A percentile compares a stretch with the other conserved stretches of the same genome.
These are phyloP conservation scores for Nemania sp. DNA, from an alignment of 2,329 filamentous ascomycete species.

Conservation along the genomic window DNA sequence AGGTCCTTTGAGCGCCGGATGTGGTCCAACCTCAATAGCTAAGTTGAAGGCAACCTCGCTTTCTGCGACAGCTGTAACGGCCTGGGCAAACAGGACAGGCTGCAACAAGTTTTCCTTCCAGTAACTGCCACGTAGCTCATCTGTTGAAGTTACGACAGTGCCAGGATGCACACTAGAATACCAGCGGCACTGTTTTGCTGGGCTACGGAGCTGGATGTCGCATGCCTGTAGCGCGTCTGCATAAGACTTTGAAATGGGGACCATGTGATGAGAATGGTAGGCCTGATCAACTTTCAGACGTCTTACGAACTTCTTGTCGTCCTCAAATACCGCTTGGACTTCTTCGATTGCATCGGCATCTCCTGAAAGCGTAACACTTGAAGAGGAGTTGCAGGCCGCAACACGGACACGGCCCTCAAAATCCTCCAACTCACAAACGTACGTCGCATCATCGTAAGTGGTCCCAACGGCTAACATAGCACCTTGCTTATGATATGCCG, in stretches of 20 bases:
- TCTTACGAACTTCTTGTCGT: not conserved
- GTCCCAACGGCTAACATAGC: slow-evolving; percentile 55
- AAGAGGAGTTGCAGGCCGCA: slow-evolving; percentile 43
- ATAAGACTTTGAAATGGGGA: slow-evolving; percentile 9
- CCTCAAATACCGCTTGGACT: slow-evolving; percentile 26
- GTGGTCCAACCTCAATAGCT: no score
- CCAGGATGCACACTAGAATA: no score
- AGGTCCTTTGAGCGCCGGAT: no score
- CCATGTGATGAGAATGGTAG: slow-evolving; percentile 19
- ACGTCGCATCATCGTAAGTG: slow-evolving; percentile 28
- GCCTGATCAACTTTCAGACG: not conserved
- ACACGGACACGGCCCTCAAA: slow-evolving; percentile 38
- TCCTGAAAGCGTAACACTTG: slow-evolving; percentile 43
- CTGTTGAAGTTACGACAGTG: no score
- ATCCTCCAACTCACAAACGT: slow-evolving; percentile 22
- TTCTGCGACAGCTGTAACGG: no score
- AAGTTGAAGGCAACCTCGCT: no score
- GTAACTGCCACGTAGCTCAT: no score
- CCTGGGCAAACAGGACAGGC: no score
- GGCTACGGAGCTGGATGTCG: no score
- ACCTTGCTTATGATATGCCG: slow-evolving; percentile 35
- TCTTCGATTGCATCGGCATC: slow-evolving; percentile 37
- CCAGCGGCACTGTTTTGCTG: no score
- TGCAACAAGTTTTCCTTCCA: no score
- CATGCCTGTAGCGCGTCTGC: slow-evolving; percentile 7